phyloP scores from a whole-genome alignment of 805 yeast genomes.

The Millerozyma miso region DNA sequence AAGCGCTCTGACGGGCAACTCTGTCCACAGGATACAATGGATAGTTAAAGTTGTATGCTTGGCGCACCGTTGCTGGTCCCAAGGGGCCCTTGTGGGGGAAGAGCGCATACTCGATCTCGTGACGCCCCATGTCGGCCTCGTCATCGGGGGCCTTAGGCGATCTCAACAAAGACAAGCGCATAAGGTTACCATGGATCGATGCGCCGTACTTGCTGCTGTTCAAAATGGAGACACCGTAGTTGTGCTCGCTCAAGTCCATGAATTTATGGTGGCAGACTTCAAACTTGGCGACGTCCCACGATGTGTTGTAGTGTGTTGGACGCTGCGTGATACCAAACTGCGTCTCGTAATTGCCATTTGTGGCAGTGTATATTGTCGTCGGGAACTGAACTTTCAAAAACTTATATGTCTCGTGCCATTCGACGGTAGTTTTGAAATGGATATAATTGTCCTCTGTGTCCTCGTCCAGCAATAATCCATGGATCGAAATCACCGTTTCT shows the following conservation, averaged over 20 bases:
- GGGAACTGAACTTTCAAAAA: conserved; percentile 95
- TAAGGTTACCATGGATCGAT: conserved; percentile 85
- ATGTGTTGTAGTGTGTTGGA: conserved; percentile 91
- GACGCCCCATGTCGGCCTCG: conserved; percentile 89
- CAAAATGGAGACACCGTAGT: conserved; percentile 80
- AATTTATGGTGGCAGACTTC: conserved; percentile 94
- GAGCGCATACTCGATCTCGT: conserved; percentile 76
- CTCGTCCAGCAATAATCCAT: conserved; percentile 50
- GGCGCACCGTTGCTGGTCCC: conserved; percentile 58
- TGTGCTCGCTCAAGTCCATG: conserved; percentile 83
- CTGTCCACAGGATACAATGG: conserved; percentile 37
- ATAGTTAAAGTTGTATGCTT: conserved; percentile 80
- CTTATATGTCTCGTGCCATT: conserved; percentile 85
- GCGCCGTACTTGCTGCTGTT: conserved; percentile 91
- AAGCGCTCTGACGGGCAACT: conserved; percentile 10
- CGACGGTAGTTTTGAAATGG: conserved; percentile 46
- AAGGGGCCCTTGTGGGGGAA: conserved; percentile 77
- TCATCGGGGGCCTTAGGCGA: conserved; percentile 95
- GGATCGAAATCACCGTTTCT: conserved; percentile 65
- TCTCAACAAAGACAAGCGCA: conserved; percentile 81
- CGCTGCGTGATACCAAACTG: conserved; percentile 89
- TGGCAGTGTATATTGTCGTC: conserved; percentile 70
- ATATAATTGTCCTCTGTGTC: conserved; percentile 26
- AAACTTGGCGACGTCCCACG: conserved; percentile 96
- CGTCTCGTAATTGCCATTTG: conserved; percentile 79